Conservation (phyloP, 805 yeast species). For the Candida morakotiae region DNA sequence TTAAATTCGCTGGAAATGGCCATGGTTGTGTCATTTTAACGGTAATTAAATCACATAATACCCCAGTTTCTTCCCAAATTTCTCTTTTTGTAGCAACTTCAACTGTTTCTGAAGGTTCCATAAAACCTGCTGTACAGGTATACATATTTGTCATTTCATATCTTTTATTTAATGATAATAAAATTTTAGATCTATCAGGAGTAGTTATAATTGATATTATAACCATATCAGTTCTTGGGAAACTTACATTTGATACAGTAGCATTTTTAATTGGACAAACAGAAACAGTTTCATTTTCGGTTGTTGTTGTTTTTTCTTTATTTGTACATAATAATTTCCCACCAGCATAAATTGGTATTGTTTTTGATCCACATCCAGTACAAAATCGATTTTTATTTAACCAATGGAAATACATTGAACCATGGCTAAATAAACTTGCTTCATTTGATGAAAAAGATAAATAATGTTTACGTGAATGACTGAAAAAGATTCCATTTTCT, state of each 20-base stretch:
- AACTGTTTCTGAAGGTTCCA: constrained; percentile 92
- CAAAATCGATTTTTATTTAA: constrained; percentile 67
- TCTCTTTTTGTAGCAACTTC: constrained; percentile 87
- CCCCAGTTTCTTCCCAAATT: constrained; percentile 95
- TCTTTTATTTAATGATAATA: constrained; percentile 69
- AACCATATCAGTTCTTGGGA: constrained; percentile 91
- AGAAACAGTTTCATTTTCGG: constrained; percentile 13
- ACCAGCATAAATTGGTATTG: constrained; percentile 64
- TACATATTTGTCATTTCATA: constrained; percentile 56
- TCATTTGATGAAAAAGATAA: constrained; percentile 37
- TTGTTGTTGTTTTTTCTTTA: constrained; percentile 7
- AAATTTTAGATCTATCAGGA: constrained; percentile 52
- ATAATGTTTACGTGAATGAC: constrained; percentile 33
- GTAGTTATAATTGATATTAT: constrained; percentile 78
- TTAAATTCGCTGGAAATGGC: constrained; percentile 93
- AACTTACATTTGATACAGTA: constrained; percentile 69
- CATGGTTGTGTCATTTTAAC: constrained; percentile 85
- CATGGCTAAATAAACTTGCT: constrained; percentile 74
- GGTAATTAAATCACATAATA: constrained; percentile 51
- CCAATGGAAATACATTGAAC: constrained; percentile 86
- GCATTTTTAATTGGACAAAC: constrained; percentile 36
- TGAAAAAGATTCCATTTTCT: constrained; percentile 20
- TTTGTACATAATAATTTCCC: constrained; percentile 53
- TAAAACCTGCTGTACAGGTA: constrained; percentile 89
- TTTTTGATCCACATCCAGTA: constrained; percentile 76